A percentile compares a stretch with the other conserved stretches of the same genome.
These are phyloP conservation scores for Phytophthora sojae DNA, from an alignment of 352 stramenopile genomes.

Conservation along the genomic window DNA sequence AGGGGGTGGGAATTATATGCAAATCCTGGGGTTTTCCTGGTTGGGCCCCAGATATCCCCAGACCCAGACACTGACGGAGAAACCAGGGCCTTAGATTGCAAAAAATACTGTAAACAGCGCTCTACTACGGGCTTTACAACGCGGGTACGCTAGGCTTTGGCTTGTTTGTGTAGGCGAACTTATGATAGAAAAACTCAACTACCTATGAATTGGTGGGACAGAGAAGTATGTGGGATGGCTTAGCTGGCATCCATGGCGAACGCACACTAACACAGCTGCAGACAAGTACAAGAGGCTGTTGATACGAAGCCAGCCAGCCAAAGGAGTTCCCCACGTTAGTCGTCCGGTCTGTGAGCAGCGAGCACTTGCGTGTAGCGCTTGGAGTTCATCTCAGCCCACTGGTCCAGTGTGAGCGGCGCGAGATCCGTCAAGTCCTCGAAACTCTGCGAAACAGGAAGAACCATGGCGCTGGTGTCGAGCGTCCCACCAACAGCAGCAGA, in stretches of 20 bases:
- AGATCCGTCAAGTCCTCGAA: constrained; percentile 73
- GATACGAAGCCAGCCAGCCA: not conserved
- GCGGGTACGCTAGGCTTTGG: too few relatives aligned
- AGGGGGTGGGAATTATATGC: too few relatives aligned
- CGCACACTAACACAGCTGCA: not conserved
- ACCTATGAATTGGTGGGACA: too few relatives aligned
- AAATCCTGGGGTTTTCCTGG: too few relatives aligned
- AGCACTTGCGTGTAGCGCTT: constrained; percentile 62
- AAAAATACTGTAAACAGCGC: too few relatives aligned
- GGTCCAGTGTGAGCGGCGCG: constrained; percentile 52
- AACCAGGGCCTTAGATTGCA: too few relatives aligned
- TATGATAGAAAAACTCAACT: too few relatives aligned
- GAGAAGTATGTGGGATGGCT: not conserved
- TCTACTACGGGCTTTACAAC: too few relatives aligned
- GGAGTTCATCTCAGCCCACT: constrained; percentile 57
- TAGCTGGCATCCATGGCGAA: not conserved
- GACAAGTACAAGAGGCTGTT: not conserved
- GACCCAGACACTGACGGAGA: too few relatives aligned
- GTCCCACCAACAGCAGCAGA: constrained; percentile 20
- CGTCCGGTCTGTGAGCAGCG: constrained; percentile 16
- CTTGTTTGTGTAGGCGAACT: too few relatives aligned
- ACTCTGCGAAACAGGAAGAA: constrained; percentile 50
- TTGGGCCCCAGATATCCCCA: too few relatives aligned
- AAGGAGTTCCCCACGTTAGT: not conserved
- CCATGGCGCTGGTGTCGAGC: constrained; percentile 31